Evolutionary conservation across 345 rosid species (phyloP).

Genomic region (Hibiscus trionum): DNA sequence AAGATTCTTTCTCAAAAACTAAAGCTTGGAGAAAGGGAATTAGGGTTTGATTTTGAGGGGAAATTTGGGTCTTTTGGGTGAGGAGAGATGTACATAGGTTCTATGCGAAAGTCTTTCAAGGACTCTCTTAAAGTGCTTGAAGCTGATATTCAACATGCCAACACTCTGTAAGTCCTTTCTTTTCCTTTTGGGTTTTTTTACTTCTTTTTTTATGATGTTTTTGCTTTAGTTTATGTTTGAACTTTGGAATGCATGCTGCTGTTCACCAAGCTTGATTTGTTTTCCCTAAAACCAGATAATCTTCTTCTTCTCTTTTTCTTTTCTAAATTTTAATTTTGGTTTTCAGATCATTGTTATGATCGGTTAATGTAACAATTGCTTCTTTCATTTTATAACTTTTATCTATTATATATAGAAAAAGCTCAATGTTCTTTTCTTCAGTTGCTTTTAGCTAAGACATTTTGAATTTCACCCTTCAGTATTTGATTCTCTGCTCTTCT

Average conservation of each 20-base stretch:
- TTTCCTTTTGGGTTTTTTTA: not conserved
- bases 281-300: not conserved
- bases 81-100: conserved; percentile 34
- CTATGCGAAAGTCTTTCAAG: conserved; percentile 53
- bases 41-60: not conserved
- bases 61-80: not conserved
- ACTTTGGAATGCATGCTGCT: no score
- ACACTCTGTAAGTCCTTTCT: conserved; percentile 33
- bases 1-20: not conserved
- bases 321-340: not conserved
- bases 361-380: not conserved
- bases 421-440: not conserved
- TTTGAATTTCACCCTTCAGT: not conserved
- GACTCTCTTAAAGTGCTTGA: conserved; percentile 62
- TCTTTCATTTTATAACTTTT: not conserved
- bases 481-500: not conserved
- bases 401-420: not conserved
- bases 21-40: not conserved
- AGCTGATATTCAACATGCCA: conserved; percentile 72
- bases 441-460: not conserved
- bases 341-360: not conserved
- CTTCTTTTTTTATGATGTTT: not conserved
- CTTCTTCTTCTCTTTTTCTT: not conserved
- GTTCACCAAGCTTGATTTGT: not conserved
- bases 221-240: not conserved